phyloP scores from a whole-genome alignment of 192 early-diverging fungal species.

The Chytriomyces sp. region DNA sequence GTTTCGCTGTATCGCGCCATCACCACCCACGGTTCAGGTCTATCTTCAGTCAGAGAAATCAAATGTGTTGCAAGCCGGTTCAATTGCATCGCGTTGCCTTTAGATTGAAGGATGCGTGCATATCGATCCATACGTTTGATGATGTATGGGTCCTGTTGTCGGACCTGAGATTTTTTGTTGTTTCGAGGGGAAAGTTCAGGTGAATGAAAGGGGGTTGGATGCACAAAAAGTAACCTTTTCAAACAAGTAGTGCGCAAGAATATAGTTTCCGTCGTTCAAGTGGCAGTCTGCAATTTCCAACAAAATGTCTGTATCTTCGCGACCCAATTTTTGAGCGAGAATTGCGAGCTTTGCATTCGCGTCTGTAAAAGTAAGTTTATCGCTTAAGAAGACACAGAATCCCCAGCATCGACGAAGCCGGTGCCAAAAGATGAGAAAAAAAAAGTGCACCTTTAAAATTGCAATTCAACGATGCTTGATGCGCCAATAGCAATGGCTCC shows the following conservation, averaged over 20 bases:
- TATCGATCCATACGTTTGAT: slow-evolving; percentile 23
- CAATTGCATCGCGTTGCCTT: slow-evolving; percentile 3
- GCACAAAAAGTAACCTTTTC: not conserved
- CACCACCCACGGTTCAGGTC: slow-evolving; percentile 30
- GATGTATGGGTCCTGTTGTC: slow-evolving; percentile 18
- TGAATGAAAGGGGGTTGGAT: not conserved
- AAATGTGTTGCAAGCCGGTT: slow-evolving; percentile 14
- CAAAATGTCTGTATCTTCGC: not conserved
- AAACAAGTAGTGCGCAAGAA: not conserved
- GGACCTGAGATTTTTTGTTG: slow-evolving; percentile 1
- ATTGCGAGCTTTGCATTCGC: not conserved
- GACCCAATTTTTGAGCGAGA: not conserved
- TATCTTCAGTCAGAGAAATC: not conserved
- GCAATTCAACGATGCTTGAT: not conserved
- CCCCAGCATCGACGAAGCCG: not conserved
- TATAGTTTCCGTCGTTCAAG: not conserved
- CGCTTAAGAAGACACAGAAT: not conserved
- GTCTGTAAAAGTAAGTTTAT: not conserved
- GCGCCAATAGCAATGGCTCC: not conserved
- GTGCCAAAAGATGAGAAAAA: not conserved
- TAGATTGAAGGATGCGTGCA: slow-evolving; percentile 14
- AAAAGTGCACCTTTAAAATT: not conserved
- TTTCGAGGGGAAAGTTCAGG: not conserved
- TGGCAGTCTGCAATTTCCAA: slow-evolving; percentile 20
- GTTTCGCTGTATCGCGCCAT: slow-evolving; percentile 25